These are phyloP conservation scores for Asterochloris erici DNA, from an alignment of 139 green algal species.

Conservation along the genomic window DNA sequence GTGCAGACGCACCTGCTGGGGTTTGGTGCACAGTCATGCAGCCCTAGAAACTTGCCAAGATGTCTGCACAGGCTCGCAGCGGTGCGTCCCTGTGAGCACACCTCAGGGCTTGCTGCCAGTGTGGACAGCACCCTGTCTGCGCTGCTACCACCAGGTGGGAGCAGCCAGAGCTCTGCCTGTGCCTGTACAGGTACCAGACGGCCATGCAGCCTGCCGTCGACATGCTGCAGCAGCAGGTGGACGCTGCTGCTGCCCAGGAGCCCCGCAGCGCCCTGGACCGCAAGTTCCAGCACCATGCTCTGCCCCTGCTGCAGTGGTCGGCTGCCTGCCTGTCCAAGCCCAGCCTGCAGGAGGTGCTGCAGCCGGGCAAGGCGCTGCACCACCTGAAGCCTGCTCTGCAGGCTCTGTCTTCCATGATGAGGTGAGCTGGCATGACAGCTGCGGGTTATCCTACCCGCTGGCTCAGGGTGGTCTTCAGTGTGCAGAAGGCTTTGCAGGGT, in stretches of 20 bases:
- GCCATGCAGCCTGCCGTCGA: slow-evolving; percentile 50
- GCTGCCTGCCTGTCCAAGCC: not conserved
- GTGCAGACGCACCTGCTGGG: not conserved
- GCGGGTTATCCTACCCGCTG: not conserved
- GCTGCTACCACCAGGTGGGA: not conserved
- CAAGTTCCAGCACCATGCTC: slow-evolving; percentile 27
- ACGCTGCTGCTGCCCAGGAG: slow-evolving; percentile 4
- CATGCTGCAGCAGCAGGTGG: slow-evolving; percentile 49
- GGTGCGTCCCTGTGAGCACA: not conserved
- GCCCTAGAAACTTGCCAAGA: not conserved
- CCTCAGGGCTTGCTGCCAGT: not conserved
- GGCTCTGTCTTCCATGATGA: slow-evolving; percentile 30
- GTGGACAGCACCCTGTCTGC: not conserved
- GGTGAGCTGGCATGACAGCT: not conserved
- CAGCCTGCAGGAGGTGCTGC: slow-evolving; percentile 1
- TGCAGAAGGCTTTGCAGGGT: not conserved
- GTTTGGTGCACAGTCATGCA: not conserved
- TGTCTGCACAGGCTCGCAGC: not conserved
- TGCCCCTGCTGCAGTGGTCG: slow-evolving; percentile 1
- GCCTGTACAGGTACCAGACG: slow-evolving; percentile 38
- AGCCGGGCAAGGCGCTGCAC: slow-evolving; percentile 26
- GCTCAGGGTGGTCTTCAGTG: not conserved
- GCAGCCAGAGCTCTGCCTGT: not conserved
- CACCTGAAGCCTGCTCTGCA: slow-evolving; percentile 43
- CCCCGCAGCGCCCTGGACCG: slow-evolving; percentile 34